These are phyloP conservation scores for Neospermospora avenae DNA, from an alignment of 2,329 filamentous ascomycete species.

Conservation along the genomic window DNA sequence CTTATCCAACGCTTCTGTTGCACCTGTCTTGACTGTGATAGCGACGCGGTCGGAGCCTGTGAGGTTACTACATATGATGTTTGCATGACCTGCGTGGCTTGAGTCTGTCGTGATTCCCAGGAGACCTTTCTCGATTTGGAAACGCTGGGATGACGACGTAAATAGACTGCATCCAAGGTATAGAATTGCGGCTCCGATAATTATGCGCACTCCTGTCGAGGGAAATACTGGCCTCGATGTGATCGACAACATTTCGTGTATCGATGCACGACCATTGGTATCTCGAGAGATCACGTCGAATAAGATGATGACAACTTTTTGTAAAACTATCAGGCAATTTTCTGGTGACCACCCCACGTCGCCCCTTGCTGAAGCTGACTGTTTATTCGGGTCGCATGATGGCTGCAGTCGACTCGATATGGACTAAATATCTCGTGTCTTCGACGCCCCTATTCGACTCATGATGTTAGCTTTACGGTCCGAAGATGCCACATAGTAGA, in stretches of 20 bases:
- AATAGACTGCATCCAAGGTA: neutral
- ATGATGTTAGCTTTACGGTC: too few species aligned
- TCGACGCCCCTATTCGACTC: too few species aligned
- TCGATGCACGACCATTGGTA: neutral
- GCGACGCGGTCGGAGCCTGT: neutral
- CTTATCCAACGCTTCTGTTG: conserved; percentile 50
- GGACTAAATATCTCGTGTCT: too few species aligned
- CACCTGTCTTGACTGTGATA: conserved; percentile 55
- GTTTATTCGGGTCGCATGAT: too few species aligned
- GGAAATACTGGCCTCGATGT: neutral
- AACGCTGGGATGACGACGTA: neutral
- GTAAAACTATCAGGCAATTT: too few species aligned
- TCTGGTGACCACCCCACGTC: too few species aligned
- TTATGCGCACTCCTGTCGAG: neutral
- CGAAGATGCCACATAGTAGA: too few species aligned
- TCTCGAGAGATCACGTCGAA: neutral
- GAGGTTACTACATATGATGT: neutral
- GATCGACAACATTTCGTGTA: neutral
- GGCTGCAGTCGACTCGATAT: too few species aligned
- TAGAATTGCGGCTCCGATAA: neutral
- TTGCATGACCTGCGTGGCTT: neutral
- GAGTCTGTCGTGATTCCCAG: neutral
- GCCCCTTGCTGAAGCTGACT: too few species aligned
- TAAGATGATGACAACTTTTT: neutral
- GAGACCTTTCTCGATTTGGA: neutral